phyloP scores from a whole-genome alignment of 257 asterid species.

The Solanum pennellii region DNA sequence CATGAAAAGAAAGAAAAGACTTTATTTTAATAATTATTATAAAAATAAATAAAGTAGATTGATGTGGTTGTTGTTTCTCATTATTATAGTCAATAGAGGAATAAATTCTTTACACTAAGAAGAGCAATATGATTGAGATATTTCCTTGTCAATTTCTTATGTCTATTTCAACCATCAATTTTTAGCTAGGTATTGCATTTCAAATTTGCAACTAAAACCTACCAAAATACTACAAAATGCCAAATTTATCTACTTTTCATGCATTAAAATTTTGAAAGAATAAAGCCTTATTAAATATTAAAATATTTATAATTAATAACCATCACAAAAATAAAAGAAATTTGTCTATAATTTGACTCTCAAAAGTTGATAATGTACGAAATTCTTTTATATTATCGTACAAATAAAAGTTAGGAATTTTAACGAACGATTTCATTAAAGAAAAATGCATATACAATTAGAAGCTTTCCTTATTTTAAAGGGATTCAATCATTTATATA shows the following conservation, averaged over 20 bases:
- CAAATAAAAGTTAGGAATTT: too few relatives aligned
- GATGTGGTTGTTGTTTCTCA: background rate
- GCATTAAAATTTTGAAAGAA: background rate
- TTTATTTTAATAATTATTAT: background rate
- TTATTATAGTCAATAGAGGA: background rate
- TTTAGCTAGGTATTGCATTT: background rate
- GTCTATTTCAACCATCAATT: background rate
- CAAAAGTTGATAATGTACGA: background rate
- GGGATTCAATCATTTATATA: background rate
- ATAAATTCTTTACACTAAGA: background rate
- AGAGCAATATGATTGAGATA: background rate
- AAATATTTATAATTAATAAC: background rate
- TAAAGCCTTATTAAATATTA: background rate
- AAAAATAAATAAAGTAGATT: background rate
- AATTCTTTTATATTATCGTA: too few relatives aligned
- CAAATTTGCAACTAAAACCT: background rate
- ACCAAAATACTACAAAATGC: background rate
- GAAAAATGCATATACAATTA: background rate
- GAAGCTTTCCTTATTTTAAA: background rate
- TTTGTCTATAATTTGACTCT: background rate
- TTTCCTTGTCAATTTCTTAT: background rate
- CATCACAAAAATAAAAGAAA: background rate
- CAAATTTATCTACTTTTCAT: background rate
- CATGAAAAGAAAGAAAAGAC: background rate
- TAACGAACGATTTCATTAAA: too few relatives aligned